These are phyloP conservation scores for Panicum miliaceum DNA, from an alignment of 176 grass and related monocot genomes.

Conservation along the genomic window DNA sequence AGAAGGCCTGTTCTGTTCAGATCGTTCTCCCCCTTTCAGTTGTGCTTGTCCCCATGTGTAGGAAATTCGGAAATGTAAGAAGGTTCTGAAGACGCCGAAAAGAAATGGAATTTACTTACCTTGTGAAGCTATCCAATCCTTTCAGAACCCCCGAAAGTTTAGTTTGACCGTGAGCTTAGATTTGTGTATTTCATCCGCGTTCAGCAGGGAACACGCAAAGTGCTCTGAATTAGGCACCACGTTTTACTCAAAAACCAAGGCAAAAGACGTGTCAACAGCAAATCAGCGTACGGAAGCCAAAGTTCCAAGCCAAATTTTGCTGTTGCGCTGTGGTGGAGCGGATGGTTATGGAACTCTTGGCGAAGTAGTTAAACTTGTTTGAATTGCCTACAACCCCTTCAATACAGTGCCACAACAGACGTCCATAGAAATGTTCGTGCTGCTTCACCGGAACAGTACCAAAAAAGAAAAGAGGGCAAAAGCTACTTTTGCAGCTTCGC, in stretches of 20 bases:
- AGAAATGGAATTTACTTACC: slow-evolving; percentile 39
- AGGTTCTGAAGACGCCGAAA: slow-evolving; percentile 31
- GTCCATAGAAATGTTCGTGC: slow-evolving; percentile 1
- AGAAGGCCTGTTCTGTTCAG: slow-evolving; percentile 29
- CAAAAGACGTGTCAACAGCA: slow-evolving; percentile 13
- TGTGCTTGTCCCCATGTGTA: slow-evolving; percentile 27
- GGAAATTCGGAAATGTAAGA: slow-evolving; percentile 45
- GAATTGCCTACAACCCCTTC: slow-evolving; percentile 33
- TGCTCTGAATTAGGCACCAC: slow-evolving; percentile 25
- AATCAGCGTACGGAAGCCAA: slow-evolving; percentile 23
- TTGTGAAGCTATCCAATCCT: slow-evolving; percentile 42
- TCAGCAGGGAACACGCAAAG: slow-evolving; percentile 18
- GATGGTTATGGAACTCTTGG: slow-evolving; percentile 12
- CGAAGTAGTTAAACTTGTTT: slow-evolving; percentile 28
- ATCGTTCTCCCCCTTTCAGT: slow-evolving; percentile 1
- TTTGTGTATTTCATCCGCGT: slow-evolving; percentile 1
- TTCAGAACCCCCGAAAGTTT: slow-evolving; percentile 27
- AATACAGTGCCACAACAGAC: slow-evolving; percentile 16
- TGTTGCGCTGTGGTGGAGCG: slow-evolving; percentile 8
- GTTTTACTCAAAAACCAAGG: slow-evolving; percentile 26
- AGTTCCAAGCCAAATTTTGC: slow-evolving; percentile 30
- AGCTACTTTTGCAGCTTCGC: slow-evolving; percentile 38
- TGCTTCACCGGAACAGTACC: slow-evolving; percentile 37
- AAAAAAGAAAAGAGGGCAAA: neutral
- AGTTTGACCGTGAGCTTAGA: slow-evolving; percentile 24